Evolutionary conservation across 352 stramenopile species (phyloP), one percentile per base, ranked within the genome.

Genomic region (Pythium myriotylum): DNA sequence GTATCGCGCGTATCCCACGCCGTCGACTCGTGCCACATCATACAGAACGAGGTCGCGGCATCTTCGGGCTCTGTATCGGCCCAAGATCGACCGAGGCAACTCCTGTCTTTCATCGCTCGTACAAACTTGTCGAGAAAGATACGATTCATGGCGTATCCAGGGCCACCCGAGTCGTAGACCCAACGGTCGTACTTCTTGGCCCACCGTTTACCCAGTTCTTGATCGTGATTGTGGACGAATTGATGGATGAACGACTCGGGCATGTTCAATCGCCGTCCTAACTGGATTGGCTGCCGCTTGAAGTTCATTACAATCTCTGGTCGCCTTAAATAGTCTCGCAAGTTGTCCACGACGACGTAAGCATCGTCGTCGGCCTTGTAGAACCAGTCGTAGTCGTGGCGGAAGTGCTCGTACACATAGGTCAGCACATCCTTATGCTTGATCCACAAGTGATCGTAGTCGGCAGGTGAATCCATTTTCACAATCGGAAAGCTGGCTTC

Each of bases 381-480:
- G 29, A 35, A 35, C 29, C 29, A 93, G 68, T 93, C 81, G 54
- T 77, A 93, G 20, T 84, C 79, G 68, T 93, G 76, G 5, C 84
- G 84, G 29, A 10, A 90, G 62, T 77, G 69, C 37, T 79, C 45
- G 68, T 90, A 76, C n/a, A 91, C 76, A 59, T 91, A 90, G 20
- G 72, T 59, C n/a, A 93, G 64, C 27, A 67, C 89, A 20, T 70
- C 76, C 58, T 90, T 91, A 67, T 90, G 79, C 70, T 93, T 93
- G 51, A 89, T 76, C 81, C 82, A 91, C 37, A 91, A 60, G 57
- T 93, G 81, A 51, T 93, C 84, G 59, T 93, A 81, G 61, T 91
- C 82, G 0, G 81, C 76, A 7, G 40, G 40, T 20, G 40, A 19
- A 17, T 22, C 20, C 40, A 92, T 71, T 41, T 74, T 61, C 42